Evolutionary conservation across 306 rosid genomes (phyloP).

Genomic region (Citrullus mucosospermus): DNA sequence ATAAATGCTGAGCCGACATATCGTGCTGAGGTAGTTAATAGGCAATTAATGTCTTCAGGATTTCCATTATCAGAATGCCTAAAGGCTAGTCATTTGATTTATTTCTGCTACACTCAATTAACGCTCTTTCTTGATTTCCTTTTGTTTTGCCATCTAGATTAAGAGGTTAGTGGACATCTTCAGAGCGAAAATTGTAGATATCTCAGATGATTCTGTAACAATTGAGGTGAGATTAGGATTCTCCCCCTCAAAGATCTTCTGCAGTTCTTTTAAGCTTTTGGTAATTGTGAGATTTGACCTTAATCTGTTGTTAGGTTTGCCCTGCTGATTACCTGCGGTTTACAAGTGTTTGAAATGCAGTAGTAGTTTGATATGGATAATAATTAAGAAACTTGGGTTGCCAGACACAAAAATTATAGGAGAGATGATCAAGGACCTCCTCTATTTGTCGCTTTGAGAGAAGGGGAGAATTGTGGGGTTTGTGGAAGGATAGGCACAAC

Average conservation of each 20-base stretch:
- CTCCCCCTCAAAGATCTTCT: neutral
- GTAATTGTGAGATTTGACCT: neutral
- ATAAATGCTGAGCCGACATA: constrained; percentile 32
- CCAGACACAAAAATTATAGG: too few relatives aligned
- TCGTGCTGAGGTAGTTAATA: constrained; percentile 30
- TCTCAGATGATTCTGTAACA: constrained; percentile 30
- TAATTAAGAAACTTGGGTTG: neutral
- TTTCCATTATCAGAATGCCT: neutral
- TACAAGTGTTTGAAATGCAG: neutral
- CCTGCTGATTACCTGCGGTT: neutral
- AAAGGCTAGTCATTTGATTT: neutral
- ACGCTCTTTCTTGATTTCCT: neutral
- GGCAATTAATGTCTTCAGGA: neutral
- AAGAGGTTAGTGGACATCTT: constrained; percentile 49
- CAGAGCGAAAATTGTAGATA: constrained; percentile 42
- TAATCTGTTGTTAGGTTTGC: neutral
- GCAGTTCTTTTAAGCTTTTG: neutral
- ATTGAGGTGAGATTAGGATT: constrained; percentile 28
- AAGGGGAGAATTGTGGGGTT: neutral
- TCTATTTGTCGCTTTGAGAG: too few relatives aligned
- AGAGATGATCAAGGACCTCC: too few relatives aligned
- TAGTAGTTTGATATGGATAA: neutral
- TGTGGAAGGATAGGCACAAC: neutral
- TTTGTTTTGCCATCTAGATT: constrained; percentile 17
- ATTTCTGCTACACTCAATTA: neutral